Conservation (phyloP, 306 rosid genomes). For the Trifolium repens region DNA sequence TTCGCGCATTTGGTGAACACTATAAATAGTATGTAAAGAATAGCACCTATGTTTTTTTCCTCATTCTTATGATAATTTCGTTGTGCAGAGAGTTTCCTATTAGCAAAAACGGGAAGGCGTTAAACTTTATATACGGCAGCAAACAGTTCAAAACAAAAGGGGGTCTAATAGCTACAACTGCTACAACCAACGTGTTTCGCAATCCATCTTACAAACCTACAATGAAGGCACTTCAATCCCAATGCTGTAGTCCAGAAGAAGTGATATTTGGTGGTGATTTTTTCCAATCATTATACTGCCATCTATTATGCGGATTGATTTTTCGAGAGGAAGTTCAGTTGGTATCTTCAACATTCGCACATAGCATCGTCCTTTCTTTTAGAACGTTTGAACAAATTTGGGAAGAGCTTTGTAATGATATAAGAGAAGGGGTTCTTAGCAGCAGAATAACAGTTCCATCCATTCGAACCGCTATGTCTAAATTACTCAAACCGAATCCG, state of each 20-base stretch:
- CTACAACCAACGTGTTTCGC: slow-evolving; percentile 77
- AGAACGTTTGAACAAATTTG: slow-evolving; percentile 79
- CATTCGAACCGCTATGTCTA: slow-evolving; percentile 64
- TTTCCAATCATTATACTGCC: slow-evolving; percentile 87
- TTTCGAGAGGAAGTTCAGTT: slow-evolving; percentile 67
- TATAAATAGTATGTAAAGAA: not conserved
- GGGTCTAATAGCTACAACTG: slow-evolving; percentile 84
- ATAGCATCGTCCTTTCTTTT: slow-evolving; percentile 80
- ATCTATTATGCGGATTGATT: slow-evolving; percentile 78
- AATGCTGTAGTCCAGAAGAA: slow-evolving; percentile 88
- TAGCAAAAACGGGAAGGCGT: slow-evolving; percentile 68
- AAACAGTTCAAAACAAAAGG: slow-evolving; percentile 81
- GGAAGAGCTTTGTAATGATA: slow-evolving; percentile 81
- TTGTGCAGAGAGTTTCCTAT: slow-evolving; percentile 78
- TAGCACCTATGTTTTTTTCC: not conserved
- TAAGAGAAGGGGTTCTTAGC: slow-evolving; percentile 66
- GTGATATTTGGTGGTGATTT: slow-evolving; percentile 90
- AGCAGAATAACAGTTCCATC: slow-evolving; percentile 60
- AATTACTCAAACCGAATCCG: slow-evolving; percentile 74
- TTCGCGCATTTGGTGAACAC: not conserved
- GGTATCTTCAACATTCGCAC: slow-evolving; percentile 82
- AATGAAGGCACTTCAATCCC: slow-evolving; percentile 72
- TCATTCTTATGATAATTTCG: not conserved
- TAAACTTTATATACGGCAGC: slow-evolving; percentile 83
- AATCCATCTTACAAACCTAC: slow-evolving; percentile 49